A percentile compares a stretch with the other conserved stretches of the same genome.
These are phyloP conservation scores for Blastomyces silverae DNA, from an alignment of 2,329 filamentous ascomycete species.

Conservation along the genomic window DNA sequence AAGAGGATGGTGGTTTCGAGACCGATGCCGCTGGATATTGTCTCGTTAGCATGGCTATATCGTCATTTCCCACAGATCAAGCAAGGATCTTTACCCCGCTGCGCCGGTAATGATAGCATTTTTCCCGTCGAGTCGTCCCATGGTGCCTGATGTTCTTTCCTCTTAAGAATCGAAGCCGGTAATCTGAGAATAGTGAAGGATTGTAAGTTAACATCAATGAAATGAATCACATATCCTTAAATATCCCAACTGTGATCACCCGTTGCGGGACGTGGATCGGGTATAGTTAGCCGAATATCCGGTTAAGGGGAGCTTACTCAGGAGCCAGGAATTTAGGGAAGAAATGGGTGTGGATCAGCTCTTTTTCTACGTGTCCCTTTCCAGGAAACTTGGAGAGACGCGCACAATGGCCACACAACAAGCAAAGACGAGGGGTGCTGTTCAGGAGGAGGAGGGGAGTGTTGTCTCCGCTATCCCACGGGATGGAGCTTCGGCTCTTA, in stretches of 20 bases:
- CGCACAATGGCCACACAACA: background rate
- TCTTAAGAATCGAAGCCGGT: background rate
- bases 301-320: background rate
- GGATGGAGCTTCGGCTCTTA: too few relatives aligned
- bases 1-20: conserved; percentile 89
- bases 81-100: conserved; percentile 59
- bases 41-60: background rate
- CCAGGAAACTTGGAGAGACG: background rate
- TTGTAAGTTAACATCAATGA: conserved; percentile 2
- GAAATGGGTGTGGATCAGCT: background rate
- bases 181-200: background rate
- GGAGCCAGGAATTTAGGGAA: background rate
- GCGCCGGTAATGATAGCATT: conserved; percentile 75
- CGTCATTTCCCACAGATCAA: background rate
- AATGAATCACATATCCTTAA: background rate
- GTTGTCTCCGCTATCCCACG: too few relatives aligned
- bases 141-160: conserved; percentile 4
- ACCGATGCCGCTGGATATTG: conserved; percentile 63
- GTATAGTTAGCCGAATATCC: background rate
- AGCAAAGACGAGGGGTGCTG: background rate
- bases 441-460: background rate
- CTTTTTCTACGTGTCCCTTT: background rate
- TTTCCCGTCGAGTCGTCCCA: conserved; percentile 54
- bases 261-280: background rate
- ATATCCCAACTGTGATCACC: too few relatives aligned